These are phyloP conservation scores for Coniochaeta sp. DNA, from an alignment of 2,329 filamentous ascomycete genomes.

Conservation along the genomic window DNA sequence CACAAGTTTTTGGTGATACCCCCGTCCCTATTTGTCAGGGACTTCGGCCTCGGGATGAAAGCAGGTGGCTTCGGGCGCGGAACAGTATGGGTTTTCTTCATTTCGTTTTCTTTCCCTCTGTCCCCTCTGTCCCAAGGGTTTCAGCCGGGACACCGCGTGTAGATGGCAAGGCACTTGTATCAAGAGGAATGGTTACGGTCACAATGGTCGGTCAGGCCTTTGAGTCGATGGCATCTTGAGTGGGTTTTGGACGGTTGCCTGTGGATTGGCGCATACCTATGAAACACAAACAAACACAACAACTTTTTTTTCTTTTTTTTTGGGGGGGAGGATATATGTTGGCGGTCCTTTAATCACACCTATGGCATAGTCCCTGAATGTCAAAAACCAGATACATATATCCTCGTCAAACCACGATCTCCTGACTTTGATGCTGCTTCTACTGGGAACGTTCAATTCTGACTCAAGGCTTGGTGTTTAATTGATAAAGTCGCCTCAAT, in stretches of 20 bases:
- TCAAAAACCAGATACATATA: conserved; percentile 11
- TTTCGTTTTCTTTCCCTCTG: neutral
- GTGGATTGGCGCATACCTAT: neutral
- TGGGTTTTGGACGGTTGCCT: neutral
- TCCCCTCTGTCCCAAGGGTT: neutral
- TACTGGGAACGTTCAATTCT: no score
- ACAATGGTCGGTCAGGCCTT: neutral
- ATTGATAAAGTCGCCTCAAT: neutral
- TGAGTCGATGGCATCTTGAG: neutral
- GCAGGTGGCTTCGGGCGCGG: neutral
- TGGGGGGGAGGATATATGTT: conserved; percentile 7
- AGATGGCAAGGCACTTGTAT: neutral
- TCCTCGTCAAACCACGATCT: neutral
- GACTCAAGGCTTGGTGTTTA: neutral
- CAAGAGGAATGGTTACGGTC: neutral
- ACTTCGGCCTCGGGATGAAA: conserved; percentile 4
- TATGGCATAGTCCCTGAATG: conserved; percentile 11
- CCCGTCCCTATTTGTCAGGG: conserved; percentile 7
- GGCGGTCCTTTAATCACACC: conserved; percentile 4
- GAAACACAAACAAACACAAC: conserved; percentile 6
- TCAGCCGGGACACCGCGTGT: neutral
- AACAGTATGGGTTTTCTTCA: neutral
- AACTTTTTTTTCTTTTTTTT: conserved; percentile 6
- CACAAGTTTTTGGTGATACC: conserved; percentile 13
- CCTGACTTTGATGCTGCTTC: no score